Evolutionary conservation across 805 yeast genomes (phyloP).

Genomic region (Ogataea methylovora): DNA sequence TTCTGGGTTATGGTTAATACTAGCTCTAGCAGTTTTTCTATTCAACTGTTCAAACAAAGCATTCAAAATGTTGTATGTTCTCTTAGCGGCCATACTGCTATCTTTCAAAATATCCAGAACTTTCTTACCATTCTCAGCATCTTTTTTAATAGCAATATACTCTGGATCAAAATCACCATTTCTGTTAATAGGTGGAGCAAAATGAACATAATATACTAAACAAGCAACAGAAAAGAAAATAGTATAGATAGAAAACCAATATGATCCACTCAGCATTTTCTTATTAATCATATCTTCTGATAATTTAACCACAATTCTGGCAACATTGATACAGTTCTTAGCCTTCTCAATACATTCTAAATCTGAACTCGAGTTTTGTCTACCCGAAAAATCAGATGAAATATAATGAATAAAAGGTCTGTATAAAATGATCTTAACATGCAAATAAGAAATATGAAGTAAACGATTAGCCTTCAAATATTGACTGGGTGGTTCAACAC

Average conservation of each 20-base stretch:
- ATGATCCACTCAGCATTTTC: conserved; percentile 70
- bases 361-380: conserved; percentile 29
- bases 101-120: conserved; percentile 66
- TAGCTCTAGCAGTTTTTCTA: conserved; percentile 52
- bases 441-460: conserved; percentile 62
- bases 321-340: conserved; percentile 75
- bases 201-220: conserved; percentile 70
- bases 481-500: conserved; percentile 56
- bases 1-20: conserved; percentile 13
- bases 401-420: conserved; percentile 85
- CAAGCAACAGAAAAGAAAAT: conserved; percentile 86
- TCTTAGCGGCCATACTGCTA: conserved; percentile 66
- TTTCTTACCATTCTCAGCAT: conserved; percentile 76
- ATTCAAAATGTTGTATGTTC: conserved; percentile 75
- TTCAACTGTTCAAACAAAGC: conserved; percentile 75
- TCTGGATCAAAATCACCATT: conserved; percentile 39
- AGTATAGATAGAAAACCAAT: conserved; percentile 88
- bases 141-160: conserved; percentile 53
- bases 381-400: conserved; percentile 39
- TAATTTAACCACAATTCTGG: conserved; percentile 71
- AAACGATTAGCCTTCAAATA: conserved; percentile 71
- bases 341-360: conserved; percentile 67
- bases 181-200: conserved; percentile 24
- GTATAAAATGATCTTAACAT: conserved; percentile 74
- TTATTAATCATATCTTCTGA: conserved; percentile 75